These are phyloP conservation scores for Russula emetica DNA, from an alignment of 768 basidiomycete species.

Conservation along the genomic window DNA sequence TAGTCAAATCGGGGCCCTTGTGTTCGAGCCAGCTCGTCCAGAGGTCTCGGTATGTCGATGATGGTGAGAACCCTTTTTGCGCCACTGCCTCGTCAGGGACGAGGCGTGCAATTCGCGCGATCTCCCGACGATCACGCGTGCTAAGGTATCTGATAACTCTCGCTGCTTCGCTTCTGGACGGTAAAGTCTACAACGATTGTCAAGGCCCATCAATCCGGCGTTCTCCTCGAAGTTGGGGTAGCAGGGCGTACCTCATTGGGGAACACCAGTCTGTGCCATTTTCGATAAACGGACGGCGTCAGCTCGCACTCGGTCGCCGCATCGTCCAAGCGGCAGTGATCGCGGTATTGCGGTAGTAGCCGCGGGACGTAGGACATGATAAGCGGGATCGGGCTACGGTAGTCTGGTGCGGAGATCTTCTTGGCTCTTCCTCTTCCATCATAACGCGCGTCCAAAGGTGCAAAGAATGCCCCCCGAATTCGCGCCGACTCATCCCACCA, in stretches of 20 bases:
- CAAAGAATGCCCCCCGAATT: constrained; percentile 29
- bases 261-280: constrained; percentile 48
- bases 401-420: not conserved
- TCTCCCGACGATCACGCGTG: constrained; percentile 39
- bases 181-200: constrained; percentile 33
- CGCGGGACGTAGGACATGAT: constrained; percentile 38
- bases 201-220: not conserved
- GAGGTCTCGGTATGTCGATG: constrained; percentile 35
- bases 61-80: constrained; percentile 23
- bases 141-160: constrained; percentile 38
- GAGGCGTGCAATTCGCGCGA: constrained; percentile 41
- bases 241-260: constrained; percentile 35
- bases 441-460: constrained; percentile 26
- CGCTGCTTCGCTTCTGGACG: constrained; percentile 36
- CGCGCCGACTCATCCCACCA: constrained; percentile 36
- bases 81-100: constrained; percentile 40
- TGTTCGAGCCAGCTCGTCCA: constrained; percentile 41
- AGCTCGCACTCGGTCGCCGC: constrained; percentile 33
- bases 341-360: constrained; percentile 40
- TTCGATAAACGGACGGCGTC: constrained; percentile 39
- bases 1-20: constrained; percentile 36
- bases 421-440: not conserved
- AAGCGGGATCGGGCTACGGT: constrained; percentile 24
- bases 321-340: constrained; percentile 17
- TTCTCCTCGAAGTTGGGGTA: not conserved